Evolutionary conservation across 345 rosid genomes (phyloP), one percentile per base, ranked within the genome.

Genomic region (Ailanthus altissimus): DNA sequence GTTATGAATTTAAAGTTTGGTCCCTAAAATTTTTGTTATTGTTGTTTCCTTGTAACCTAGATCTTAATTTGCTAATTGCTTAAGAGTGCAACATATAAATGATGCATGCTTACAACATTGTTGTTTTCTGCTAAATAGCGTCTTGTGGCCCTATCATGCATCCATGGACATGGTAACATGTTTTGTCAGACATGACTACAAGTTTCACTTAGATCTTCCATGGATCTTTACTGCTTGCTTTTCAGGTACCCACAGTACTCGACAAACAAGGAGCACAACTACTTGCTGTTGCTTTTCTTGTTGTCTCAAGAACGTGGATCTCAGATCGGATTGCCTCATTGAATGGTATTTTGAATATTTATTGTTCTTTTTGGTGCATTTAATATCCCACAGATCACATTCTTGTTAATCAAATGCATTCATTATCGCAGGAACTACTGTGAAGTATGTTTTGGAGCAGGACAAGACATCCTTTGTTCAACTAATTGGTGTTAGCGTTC

Each of bases 311-410:
- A 90, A 96, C 99, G 72, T 87, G 90, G 94, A 85, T 94, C 72
- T 92, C 99, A 12, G 99, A 96, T 84, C 87, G 98, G 69, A 96
- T 96, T 78, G 99, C 99, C 79, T 91, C 97, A 65, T 85, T 96
- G 78, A 96, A 96, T 82, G 98, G 98, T 96, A 84, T 16, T 65
- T 11, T 43, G 62, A 81, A 36, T 74, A 42, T 50, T 16, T 70
- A 58, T 28, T 62, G 36, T 65, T 49, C 59, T 49, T 11, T 21
- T 64, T 28, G 66, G 63, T 86, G 64, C 20, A 20, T 77, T 45
- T 62, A 45, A 21, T 71, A 56, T 71, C 58, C 77, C 38, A 69
- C 57, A 75, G 61, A 8, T 78, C 38, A 49, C 59, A 56, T 75
- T 77, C 14, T 57, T 72, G 43, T 70, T 62, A 72, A 58, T 65